phyloP scores from a whole-genome alignment of 441 rosid species.

The Pelargonium myrrhifolium region DNA sequence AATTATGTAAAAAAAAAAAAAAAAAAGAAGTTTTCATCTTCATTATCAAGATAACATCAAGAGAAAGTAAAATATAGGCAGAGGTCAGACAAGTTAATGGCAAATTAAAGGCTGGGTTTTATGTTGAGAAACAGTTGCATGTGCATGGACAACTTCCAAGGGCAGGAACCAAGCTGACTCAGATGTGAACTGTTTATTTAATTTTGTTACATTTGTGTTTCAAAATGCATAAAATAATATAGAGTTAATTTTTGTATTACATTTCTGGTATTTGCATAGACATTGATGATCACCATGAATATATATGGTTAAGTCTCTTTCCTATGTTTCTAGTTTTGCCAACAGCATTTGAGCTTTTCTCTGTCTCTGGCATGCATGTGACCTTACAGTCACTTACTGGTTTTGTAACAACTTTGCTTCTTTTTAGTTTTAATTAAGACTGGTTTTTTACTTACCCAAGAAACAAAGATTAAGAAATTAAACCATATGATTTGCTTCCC shows the following conservation, averaged over 20 bases:
- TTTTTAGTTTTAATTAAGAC: too few relatives aligned
- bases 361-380: neutral
- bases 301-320: neutral
- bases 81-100: neutral
- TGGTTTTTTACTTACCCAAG: too few relatives aligned
- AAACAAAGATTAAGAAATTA: too few relatives aligned
- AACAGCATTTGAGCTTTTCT: too few relatives aligned
- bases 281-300: neutral
- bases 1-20: too few relatives aligned
- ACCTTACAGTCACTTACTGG: neutral
- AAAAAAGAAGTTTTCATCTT: too few relatives aligned
- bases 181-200: neutral
- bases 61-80: too few relatives aligned
- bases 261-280: neutral
- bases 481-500: too few relatives aligned
- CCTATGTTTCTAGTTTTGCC: neutral
- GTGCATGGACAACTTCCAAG: slow-evolving; percentile 6
- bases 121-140: neutral
- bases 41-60: too few relatives aligned
- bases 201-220: neutral
- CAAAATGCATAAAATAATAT: neutral
- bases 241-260: too few relatives aligned
- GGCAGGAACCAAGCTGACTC: slow-evolving; percentile 3
- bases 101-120: neutral
- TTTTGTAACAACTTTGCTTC: neutral